These are phyloP conservation scores for Ilyonectria mors-panacis DNA, from an alignment of 2,329 filamentous ascomycete genomes.

Conservation along the genomic window DNA sequence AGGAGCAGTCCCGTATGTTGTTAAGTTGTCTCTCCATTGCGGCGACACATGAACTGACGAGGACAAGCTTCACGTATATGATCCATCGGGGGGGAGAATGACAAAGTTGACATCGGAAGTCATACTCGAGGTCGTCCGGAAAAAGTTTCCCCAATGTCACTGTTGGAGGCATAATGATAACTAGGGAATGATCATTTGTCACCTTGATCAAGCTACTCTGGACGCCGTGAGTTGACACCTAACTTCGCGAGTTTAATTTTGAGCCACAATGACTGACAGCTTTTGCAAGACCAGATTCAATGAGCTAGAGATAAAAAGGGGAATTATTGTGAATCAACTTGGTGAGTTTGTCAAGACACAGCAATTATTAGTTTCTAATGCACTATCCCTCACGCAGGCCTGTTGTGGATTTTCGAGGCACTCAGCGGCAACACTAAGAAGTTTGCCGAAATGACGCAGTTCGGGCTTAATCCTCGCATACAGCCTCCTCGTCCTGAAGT, in stretches of 20 bases:
- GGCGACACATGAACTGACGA: not conserved
- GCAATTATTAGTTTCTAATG: not conserved
- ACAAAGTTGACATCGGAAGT: not conserved
- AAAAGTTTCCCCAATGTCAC: not conserved
- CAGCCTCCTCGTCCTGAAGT: not conserved
- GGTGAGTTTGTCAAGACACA: not conserved
- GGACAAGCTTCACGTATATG: not conserved
- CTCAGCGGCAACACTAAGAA: not conserved
- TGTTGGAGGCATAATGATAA: not conserved
- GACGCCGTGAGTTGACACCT: not conserved
- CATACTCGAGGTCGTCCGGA: not conserved
- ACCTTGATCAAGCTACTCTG: not conserved
- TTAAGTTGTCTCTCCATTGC: not conserved
- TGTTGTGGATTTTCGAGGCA: not conserved
- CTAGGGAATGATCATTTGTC: not conserved
- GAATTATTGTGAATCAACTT: not conserved
- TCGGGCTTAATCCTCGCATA: not conserved
- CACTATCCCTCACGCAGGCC: not conserved
- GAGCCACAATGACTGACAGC: not conserved
- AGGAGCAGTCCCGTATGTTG: not conserved
- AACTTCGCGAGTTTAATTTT: too few relatives aligned
- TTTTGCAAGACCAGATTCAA: not conserved
- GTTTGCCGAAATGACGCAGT: not conserved
- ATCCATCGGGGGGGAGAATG: not conserved
- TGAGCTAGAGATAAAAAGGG: not conserved